Percentiles rank a stretch among this genome's conserved stretches.
Evolutionary conservation across 2,329 filamentous ascomycete species (phyloP).

Genomic region (Metarhizium guizhouense): DNA sequence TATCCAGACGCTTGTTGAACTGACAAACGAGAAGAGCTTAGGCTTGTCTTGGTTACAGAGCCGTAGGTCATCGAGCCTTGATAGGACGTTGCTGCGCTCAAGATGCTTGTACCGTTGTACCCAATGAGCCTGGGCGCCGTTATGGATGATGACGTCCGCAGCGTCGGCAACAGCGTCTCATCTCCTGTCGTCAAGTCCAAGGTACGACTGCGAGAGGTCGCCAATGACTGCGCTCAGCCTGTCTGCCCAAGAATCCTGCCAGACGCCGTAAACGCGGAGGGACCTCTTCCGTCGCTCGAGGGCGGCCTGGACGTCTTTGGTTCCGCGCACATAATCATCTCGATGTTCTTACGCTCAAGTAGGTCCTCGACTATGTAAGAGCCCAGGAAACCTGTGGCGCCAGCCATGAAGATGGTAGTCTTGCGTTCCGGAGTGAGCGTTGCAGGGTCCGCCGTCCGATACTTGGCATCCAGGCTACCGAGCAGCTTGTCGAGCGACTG

Average conservation of each 20-base stretch:
- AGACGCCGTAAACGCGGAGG: constrained; percentile 70
- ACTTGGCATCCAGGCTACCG: constrained; percentile 34
- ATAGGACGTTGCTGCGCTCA: constrained; percentile 65
- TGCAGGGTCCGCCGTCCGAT: constrained; percentile 26
- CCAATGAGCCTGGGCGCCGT: constrained; percentile 78
- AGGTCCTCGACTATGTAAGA: constrained; percentile 71
- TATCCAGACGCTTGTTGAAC: constrained; percentile 67
- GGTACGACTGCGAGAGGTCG: constrained; percentile 61
- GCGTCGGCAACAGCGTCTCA: constrained; percentile 59
- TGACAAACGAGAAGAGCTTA: constrained; percentile 74
- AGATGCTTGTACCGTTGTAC: constrained; percentile 67
- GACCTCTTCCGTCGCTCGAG: constrained; percentile 57
- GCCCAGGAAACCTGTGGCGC: constrained; percentile 72
- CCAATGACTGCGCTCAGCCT: constrained; percentile 63
- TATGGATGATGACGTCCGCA: constrained; percentile 71
- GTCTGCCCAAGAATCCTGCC: constrained; percentile 58
- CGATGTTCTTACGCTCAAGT: constrained; percentile 40
- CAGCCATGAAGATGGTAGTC: constrained; percentile 69
- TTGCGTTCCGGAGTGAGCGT: constrained; percentile 18
- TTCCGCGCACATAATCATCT: constrained; percentile 62
- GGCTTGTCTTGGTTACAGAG: constrained; percentile 70
- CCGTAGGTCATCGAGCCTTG: constrained; percentile 65
- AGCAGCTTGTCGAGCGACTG: constrained; percentile 43
- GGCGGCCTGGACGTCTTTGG: constrained; percentile 50
- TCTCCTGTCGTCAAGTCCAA: constrained; percentile 58